Percentiles rank a stretch among this genome's conserved stretches.
Conservation (phyloP, 106 monocot genomes). For the Phalaenopsis aphrodite region DNA sequence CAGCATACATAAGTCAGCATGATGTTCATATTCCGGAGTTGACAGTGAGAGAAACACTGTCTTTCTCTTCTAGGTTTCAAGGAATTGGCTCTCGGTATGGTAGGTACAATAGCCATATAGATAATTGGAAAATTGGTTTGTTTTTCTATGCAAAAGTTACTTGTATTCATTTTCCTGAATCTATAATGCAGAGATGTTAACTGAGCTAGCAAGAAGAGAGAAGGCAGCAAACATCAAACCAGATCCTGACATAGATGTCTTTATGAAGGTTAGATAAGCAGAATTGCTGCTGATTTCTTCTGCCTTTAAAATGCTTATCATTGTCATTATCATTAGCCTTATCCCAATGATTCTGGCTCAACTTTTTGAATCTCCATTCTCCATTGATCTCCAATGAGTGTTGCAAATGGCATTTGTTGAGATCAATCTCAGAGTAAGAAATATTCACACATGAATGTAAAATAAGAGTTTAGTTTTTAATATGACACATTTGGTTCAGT, state of each 20-base stretch:
- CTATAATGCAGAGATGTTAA: conserved; percentile 38
- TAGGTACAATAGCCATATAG: conserved; percentile 1
- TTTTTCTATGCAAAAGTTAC: not conserved
- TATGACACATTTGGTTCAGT: not conserved
- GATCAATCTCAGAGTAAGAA: not conserved
- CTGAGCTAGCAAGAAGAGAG: conserved; percentile 55
- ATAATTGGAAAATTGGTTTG: not conserved
- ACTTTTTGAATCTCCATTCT: not conserved
- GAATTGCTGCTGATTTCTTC: not conserved
- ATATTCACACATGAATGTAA: not conserved
- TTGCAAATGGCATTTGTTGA: not conserved
- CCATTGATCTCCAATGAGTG: not conserved
- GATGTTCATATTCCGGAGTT: conserved; percentile 31
- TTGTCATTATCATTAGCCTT: not conserved
- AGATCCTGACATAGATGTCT: conserved; percentile 61
- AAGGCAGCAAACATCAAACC: conserved; percentile 71
- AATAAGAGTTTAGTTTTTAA: not conserved
- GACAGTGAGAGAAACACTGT: conserved; percentile 34
- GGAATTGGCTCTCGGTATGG: conserved; percentile 36
- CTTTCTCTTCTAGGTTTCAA: conserved; percentile 32
- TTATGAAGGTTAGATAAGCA: conserved; percentile 56
- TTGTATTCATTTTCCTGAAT: not conserved
- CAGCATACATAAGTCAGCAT: conserved; percentile 23
- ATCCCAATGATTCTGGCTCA: not conserved
- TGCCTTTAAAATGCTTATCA: not conserved